A percentile compares a stretch with the other conserved stretches of the same genome.
These are phyloP conservation scores for Clavispora carvajalis DNA, from an alignment of 805 yeast genomes.

Conservation along the genomic window DNA sequence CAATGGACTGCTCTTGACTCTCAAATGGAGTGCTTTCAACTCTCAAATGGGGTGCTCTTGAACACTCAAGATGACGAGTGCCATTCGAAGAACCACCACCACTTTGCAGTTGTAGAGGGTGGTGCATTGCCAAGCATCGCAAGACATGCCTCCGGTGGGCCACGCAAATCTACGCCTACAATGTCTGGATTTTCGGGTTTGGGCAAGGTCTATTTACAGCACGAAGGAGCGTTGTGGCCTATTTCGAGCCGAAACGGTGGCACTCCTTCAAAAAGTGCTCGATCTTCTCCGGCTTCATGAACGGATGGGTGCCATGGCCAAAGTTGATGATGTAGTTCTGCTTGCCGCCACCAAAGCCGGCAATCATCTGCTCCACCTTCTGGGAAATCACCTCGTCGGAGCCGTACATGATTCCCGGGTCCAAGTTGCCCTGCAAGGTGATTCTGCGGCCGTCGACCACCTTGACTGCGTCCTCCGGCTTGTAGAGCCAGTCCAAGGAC, in stretches of 20 bases:
- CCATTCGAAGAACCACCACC: too few species aligned
- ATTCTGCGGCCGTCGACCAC: conserved; percentile 67
- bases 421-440: conserved; percentile 89
- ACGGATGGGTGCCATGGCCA: conserved; percentile 98
- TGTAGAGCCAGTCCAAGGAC: conserved; percentile 90
- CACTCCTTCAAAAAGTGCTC: conserved; percentile 82
- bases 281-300: conserved; percentile 90
- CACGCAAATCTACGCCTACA: too few species aligned
- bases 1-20: too few species aligned
- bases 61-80: too few species aligned
- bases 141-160: too few species aligned
- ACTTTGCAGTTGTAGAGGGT: too few species aligned
- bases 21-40: too few species aligned
- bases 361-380: conserved; percentile 83
- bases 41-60: too few species aligned
- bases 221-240: conserved; percentile 2
- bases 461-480: conserved; percentile 78
- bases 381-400: conserved; percentile 70
- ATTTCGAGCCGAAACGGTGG: conserved; percentile 65
- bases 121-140: too few species aligned
- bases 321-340: conserved; percentile 87
- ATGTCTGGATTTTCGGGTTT: too few species aligned
- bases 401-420: conserved; percentile 94
- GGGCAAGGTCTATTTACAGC: too few species aligned
- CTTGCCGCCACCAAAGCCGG: conserved; percentile 92